Evolutionary conservation across 345 rosid species (phyloP), one percentile per base, ranked within the genome.

Genomic region (Boechera stricta): DNA sequence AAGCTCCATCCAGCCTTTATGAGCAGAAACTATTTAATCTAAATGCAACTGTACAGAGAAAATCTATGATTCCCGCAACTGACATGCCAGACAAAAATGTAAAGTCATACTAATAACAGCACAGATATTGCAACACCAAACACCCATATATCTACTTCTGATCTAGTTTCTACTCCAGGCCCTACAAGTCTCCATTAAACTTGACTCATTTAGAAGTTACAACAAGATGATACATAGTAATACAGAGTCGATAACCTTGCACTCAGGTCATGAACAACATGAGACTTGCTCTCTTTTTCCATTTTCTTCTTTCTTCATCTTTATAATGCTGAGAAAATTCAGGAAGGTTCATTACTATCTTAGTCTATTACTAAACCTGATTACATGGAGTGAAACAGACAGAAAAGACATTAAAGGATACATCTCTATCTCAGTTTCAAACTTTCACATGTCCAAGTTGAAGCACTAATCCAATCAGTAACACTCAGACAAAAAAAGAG

Each of bases 261-360:
- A 66, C 61, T 69, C 82, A 82, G 80, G 82, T 82, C 84, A 77
- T 73, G 71, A 81, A 78, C 74, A 86, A 74, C 78, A 77, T 35
- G 61, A 82, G 57, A 77, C 62, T 44, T 67, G 82, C 80, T 79
- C 77, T 86, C 82, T 76, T 83, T 8, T 81, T 60, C 79, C 76
- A 53, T 7, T 69, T 33, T 69, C 74, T 64, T 69, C 71, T 67
- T 79, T 85, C 76, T 70, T 85, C 86, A 82, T 61, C 86, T 80
- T 77, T 83, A 69, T 64, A 78, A 67, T 77, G 81, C 84, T 82
- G 84, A 84, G 82, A 80, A 83, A 84, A 86, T 66, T 61, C 62
- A 82, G 72, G 76, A 70, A 81, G 78, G 68, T 80, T 72, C 7
- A 66, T 78, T 78, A 78, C 61, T 15, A 66, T 32, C 69, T 36